These are phyloP conservation scores for Chrysoporthe puriensis DNA, from an alignment of 2,329 filamentous ascomycete species.

Conservation along the genomic window DNA sequence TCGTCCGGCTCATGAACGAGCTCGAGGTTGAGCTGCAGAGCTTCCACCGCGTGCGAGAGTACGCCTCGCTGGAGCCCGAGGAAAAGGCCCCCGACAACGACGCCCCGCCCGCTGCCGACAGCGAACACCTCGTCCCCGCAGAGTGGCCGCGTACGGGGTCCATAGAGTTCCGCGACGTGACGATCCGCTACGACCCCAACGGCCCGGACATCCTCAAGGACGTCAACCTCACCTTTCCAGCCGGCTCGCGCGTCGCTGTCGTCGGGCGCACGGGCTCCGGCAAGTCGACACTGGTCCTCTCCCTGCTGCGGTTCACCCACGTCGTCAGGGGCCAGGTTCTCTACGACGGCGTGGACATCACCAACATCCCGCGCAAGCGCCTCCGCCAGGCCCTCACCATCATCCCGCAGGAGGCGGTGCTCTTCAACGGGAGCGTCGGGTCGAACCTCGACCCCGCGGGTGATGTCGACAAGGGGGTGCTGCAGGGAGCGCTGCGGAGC, in stretches of 20 bases:
- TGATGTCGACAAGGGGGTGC: conserved; percentile 54
- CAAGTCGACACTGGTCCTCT: conserved; percentile 58
- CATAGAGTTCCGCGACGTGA: conserved; percentile 37
- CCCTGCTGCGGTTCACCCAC: conserved; percentile 42
- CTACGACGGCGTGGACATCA: conserved; percentile 43
- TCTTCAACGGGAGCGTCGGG: conserved; percentile 43
- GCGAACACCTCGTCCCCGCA: conserved; percentile 23
- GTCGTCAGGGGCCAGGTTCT: conserved; percentile 38
- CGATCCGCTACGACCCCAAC: conserved; percentile 35
- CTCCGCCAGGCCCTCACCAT: conserved; percentile 44
- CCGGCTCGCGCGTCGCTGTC: conserved; percentile 66
- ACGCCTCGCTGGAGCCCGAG: conserved; percentile 36
- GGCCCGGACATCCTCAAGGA: conserved; percentile 37
- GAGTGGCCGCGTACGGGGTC: conserved; percentile 36
- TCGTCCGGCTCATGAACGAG: conserved; percentile 60
- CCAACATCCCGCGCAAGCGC: conserved; percentile 37
- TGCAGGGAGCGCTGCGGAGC: conserved; percentile 63
- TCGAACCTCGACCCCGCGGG: conserved; percentile 69
- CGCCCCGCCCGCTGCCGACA: conserved; percentile 19
- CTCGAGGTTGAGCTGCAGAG: conserved; percentile 61
- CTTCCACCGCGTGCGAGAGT: conserved; percentile 40
- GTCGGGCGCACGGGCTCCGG: conserved; percentile 70
- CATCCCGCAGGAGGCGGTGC: conserved; percentile 46
- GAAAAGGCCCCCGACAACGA: conserved; percentile 28
- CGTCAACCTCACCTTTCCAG: conserved; percentile 39